Evolutionary conservation across 306 rosid genomes (phyloP), one percentile per base, ranked within the genome.

Genomic region (Phaseolus lunatus): DNA sequence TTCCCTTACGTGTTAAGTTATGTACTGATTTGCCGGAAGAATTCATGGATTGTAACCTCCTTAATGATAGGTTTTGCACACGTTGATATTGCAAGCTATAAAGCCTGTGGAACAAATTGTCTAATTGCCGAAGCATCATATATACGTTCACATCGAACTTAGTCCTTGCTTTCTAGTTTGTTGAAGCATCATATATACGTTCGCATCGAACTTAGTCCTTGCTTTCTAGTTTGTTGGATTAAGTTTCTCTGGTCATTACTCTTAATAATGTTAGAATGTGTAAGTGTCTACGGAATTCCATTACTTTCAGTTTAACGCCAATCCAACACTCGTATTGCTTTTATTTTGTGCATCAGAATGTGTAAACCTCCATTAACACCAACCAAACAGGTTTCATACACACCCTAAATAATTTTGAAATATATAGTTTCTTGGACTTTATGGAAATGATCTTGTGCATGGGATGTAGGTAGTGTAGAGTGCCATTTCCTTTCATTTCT

Each of bases 201-300:
- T 37, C 12, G 27, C 70, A 19, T 61, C 14, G 66, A 48, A 71
- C 29, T 29, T 52, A 48, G 44, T 5, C 31, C 61, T 19, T 16
- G 9, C 39, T 16, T 22, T 43, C 50, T 76, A 45, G 41, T 27
- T 45, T 76, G 48, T 47, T 35, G 23, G 81, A 56, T 65, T 63
- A 57, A 54, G 72, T 57, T 83, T 78, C 39, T 41, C 44, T 69
- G 2, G 50, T 83, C 48, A 8, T 27, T 50, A 20, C 37, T 49
- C 47, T 26, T 78, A 47, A 59, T 78, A 31, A 23, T 26, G 72
- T 67, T 73, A 37, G 43, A 69, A 73, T 48, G 77, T 27, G 12
- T 47, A 11, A 14, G 64, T 57, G 18, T 24, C 18, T 9, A 8
- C 13, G 31, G 16, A 22, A 22, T 20, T 52, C 24, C 8, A 5